Evolutionary conservation across 352 stramenopile genomes (phyloP), one percentile per base, ranked within the genome.

Genomic region (Phytophthora parvispora): DNA sequence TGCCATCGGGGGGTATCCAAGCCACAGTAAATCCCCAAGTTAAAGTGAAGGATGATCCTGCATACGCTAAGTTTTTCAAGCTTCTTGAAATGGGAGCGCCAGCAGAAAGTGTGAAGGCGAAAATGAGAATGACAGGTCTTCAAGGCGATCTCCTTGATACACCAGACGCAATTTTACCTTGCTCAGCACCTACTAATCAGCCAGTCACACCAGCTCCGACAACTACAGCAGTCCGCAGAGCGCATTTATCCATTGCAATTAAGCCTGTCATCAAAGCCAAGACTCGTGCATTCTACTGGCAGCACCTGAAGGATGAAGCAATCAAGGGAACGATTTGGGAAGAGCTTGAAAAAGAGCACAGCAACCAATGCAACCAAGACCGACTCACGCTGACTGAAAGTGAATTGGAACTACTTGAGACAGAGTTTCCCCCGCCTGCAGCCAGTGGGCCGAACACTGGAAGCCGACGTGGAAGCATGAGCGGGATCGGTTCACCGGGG

Each of bases 261-360:
- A 91, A 91, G 24, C 84, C 83, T 36, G 77, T 68, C 1, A 38
- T 76, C 28, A 93, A 91, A 60, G 67, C 83, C 7, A 89, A 80
- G 3, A 94, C 83, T 0, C 75, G 84, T 2, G 76, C 87, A 0
- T 89, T 94, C 22, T 94, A 94, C 42, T 94, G 87, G 87, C 87
- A 94, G 50, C 82, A 93, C 1, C 58, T 94, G 6, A 80, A 83
- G 18, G 75, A 65, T 4, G 81, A 94, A 34, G 61, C 72, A 2
- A 92, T 94, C 43, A 78, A 76, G 56, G 84, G 80, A 24, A 94
- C 83, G n/a, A 86, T 94, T 52, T 94, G 87, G 84, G 84, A 92
- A 60, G 87, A 94, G 29, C 79, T 92, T 4, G 86, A 94, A 13
- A 81, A 79, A 13, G 79, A 92, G 27, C 69, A 75, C 28, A 78